Evolutionary conservation across 1,284 basidiomycete species (phyloP).

Genomic region (Cutaneotrichosporon spelunceum): DNA sequence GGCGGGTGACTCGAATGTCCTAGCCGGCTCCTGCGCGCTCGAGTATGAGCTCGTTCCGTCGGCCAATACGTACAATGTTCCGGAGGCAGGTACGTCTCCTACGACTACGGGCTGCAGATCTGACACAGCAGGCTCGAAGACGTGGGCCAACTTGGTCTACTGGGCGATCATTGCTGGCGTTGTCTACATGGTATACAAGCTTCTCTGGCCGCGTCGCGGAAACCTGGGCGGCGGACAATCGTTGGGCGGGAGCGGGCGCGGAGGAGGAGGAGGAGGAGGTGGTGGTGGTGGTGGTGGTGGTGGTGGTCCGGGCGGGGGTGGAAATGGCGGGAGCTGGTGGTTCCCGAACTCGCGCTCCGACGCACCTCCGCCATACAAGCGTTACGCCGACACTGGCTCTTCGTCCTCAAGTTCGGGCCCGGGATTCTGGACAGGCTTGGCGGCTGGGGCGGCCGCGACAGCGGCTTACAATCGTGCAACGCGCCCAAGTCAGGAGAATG

Average conservation of each 20-base stretch:
- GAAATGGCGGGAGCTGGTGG: conserved; percentile 20
- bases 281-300: conserved; percentile 52
- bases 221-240: not conserved
- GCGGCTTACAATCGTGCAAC: conserved; percentile 49
- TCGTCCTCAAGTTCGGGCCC: conserved; percentile 54
- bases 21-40: conserved; percentile 80
- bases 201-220: not conserved
- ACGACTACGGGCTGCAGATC: not conserved
- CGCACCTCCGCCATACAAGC: conserved; percentile 74
- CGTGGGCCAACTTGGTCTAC: not conserved
- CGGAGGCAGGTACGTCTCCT: not conserved
- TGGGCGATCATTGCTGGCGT: not conserved
- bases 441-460: conserved; percentile 64
- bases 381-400: conserved; percentile 47
- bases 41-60: conserved; percentile 66
- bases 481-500: not conserved
- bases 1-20: conserved; percentile 73
- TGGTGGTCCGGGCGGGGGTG: conserved; percentile 55
- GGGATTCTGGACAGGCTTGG: conserved; percentile 77
- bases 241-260: not conserved
- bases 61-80: not conserved
- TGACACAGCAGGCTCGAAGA: not conserved
- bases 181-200: not conserved
- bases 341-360: conserved; percentile 29
- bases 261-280: not conserved